Evolutionary conservation across 768 basidiomycete species (phyloP).

Genomic region (Mycena galopus): DNA sequence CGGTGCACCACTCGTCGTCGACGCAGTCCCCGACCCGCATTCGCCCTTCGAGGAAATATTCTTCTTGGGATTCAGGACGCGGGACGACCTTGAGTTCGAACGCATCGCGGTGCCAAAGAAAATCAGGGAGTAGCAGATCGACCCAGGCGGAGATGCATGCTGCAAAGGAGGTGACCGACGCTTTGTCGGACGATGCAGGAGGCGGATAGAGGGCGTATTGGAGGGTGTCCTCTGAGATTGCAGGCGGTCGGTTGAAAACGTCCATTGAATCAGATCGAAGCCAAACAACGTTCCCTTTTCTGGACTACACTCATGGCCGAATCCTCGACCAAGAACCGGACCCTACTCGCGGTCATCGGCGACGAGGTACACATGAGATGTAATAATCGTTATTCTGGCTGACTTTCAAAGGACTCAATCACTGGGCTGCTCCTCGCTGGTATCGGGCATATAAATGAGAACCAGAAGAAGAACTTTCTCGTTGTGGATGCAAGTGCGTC

Average conservation of each 20-base stretch:
- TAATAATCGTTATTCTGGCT: conserved; percentile 23
- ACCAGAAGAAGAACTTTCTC: conserved; percentile 98
- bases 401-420: conserved; percentile 84
- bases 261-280: conserved; percentile 57
- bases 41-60: conserved; percentile 80
- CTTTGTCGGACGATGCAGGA: conserved; percentile 64
- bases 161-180: conserved; percentile 74
- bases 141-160: conserved; percentile 73
- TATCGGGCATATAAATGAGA: conserved; percentile 89
- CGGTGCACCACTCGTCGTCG: conserved; percentile 98
- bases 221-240: conserved; percentile 89
- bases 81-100: conserved; percentile 81
- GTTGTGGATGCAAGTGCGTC: conserved; percentile 93
- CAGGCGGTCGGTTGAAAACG: conserved; percentile 79
- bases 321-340: conserved; percentile 85
- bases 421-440: conserved; percentile 96
- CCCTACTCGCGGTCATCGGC: conserved; percentile 94
- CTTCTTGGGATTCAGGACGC: conserved; percentile 59
- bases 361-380: conserved; percentile 78
- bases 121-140: conserved; percentile 65
- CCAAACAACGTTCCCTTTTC: conserved; percentile 32
- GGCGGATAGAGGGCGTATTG: conserved; percentile 81
- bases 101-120: conserved; percentile 88
- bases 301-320: conserved; percentile 45
- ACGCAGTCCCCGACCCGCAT: conserved; percentile 96